Evolutionary conservation across 2,329 filamentous ascomycete genomes (phyloP), one percentile per base, ranked within the genome.

Genomic region (Nothophoma quercina): DNA sequence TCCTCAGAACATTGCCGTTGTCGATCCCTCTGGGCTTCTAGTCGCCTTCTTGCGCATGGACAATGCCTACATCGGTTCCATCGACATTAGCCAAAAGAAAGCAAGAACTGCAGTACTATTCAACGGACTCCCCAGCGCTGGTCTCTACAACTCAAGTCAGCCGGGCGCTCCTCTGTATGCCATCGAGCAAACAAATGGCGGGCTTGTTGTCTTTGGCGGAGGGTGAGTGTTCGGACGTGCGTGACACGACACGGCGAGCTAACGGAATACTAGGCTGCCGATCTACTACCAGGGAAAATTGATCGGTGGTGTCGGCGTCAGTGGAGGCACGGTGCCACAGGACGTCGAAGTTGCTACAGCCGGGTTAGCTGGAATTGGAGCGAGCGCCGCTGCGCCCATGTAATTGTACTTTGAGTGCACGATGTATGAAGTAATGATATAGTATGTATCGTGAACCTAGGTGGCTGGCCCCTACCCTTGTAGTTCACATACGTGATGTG

Each of bases 11-110:
- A 63, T 71, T 15, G 68, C 68, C 19, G 44, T 71, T 6, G 62
- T 69, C 5, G 66, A 70, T 35, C 63, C 67, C 0, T 65, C 63
- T 1, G 67, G 67, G 5, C 35, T 68, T 1, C 56, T 70, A 12
- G 62, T 71, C 25, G 67, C 64, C 7, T 70, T 70, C 49, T 39
- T 61, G 7, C 59, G 59, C 25, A 67, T 68, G 65, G 67, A 71
- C 55, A 69, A 69, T 22, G 64, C 68, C 2, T 64, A 53, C 36
- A 44, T 58, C 4, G 67, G 65, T 7, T 67, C 63, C 21, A 67
- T 71, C 34, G 67, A 70, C 18, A 58, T 71, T 12, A 63, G 60
- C 5, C 58, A 58, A 23, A 69, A 68, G 52, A 71, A 71, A 45
- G 66, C 68, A 10, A 55, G 60, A 13, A 70, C 67, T 2, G 61